Base-by-base conservation (phyloP, 768 basidiomycete species). In the Cytidiella melzeri region DNA sequence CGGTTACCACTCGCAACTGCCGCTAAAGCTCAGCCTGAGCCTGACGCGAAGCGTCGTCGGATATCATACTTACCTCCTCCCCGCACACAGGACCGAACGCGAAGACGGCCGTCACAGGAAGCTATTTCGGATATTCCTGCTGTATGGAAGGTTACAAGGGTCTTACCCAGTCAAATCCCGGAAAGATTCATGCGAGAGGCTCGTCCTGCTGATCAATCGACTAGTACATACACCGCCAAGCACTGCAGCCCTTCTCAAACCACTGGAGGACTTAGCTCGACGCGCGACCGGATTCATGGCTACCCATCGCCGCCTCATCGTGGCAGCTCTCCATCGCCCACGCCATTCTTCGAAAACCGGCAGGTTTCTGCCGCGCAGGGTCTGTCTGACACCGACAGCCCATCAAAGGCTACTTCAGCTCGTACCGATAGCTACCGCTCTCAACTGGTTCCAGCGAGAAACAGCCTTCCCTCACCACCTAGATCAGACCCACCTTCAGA, bases 71-170 rank as follows among this genome's bases (percentile, higher is more conserved):
- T 23, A 19, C 49, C 42, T 5, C 47, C 45, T 7, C 3, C 45
- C 47, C 11, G 39, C 40, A 12, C 45, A 9, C 4, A 6, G 11
- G 18, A 5, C 10, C 7, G 21, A 27, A 5, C 7, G 18, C 24
- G 23, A 13, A 34, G 37, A 23, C 21, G 21, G 18, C 38, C 4
- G 26, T 21, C 43, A 7, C 18, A 21, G 10, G 10, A 2, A 20
- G 23, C 46, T 20, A n/a, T n/a, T n/a, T n/a, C n/a, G n/a, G 12
- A 7, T 5, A 26, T 18, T 38, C 37, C 18, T 6, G 12, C 18
- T 6, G 40, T 19, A 9, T 53, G 52, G 52, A 53, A 49, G 38
- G 42, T 53, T n/a, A 53, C 51, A 23, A 21, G 51, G 21, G 36
- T 53, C 18, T 18, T 18, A 18, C n/a, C n/a, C n/a, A n/a, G n/a